phyloP scores from a whole-genome alignment of 179 eudicot genomes.

The Gypsophila paniculata region DNA sequence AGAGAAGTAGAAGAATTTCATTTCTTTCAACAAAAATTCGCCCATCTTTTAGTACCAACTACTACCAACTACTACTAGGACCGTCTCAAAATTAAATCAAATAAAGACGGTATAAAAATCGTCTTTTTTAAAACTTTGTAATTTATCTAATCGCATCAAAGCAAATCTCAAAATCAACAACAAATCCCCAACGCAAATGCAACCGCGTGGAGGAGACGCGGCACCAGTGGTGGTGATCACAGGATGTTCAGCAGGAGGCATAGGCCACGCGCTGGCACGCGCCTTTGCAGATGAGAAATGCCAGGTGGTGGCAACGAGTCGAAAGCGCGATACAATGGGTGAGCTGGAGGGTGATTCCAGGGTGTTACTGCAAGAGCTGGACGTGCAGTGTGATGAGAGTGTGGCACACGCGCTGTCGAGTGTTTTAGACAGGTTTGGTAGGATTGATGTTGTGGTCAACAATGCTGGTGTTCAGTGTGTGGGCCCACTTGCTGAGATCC shows the following conservation, averaged over 20 bases:
- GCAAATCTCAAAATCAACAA: no score
- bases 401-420: conserved; percentile 38
- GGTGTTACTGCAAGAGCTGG: conserved; percentile 55
- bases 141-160: no score
- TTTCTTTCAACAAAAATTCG: no score
- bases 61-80: no score
- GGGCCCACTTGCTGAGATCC: conserved; percentile 85
- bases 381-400: conserved; percentile 61
- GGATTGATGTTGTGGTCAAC: conserved; percentile 65
- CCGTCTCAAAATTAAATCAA: no score
- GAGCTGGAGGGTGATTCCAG: conserved; percentile 40
- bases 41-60: not conserved
- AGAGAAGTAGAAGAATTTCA: no score
- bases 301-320: conserved; percentile 65
- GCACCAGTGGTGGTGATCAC: conserved; percentile 62
- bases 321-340: conserved; percentile 52
- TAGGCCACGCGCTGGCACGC: conserved; percentile 75
- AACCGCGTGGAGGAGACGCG: conserved; percentile 1
- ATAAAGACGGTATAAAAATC: no score
- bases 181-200: no score
- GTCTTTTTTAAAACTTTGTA: no score
- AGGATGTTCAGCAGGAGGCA: conserved; percentile 77
- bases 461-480: conserved; percentile 83
- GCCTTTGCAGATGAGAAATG: conserved; percentile 67
- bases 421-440: conserved; percentile 52